phyloP scores from a whole-genome alignment of 495 filamentous ascomycete genomes.

The Penicillium lagena region DNA sequence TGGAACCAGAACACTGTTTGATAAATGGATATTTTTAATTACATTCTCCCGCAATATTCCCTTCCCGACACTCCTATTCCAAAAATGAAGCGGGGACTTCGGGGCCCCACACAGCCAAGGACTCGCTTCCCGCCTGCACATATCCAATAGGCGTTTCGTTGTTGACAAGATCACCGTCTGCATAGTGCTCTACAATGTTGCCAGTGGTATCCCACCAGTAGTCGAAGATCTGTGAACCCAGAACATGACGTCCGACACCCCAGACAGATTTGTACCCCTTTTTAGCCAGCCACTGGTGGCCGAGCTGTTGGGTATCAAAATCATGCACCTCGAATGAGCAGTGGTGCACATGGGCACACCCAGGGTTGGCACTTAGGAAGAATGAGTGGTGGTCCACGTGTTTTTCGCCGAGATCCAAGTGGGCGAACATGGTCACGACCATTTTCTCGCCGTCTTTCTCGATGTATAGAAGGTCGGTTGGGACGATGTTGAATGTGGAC shows the following conservation, averaged over 20 bases:
- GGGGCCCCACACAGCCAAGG: slow-evolving; percentile 14
- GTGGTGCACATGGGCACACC: slow-evolving; percentile 57
- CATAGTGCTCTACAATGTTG: slow-evolving; percentile 64
- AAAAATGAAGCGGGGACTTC: slow-evolving; percentile 9
- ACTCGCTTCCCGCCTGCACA: slow-evolving; percentile 7
- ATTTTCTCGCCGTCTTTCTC: neutral
- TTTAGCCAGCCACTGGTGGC: slow-evolving; percentile 60
- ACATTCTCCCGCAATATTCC: neutral
- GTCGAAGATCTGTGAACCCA: slow-evolving; percentile 72
- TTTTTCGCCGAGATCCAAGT: slow-evolving; percentile 53
- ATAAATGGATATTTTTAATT: too few species aligned
- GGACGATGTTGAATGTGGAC: slow-evolving; percentile 56
- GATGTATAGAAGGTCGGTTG: slow-evolving; percentile 22
- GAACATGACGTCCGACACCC: slow-evolving; percentile 67
- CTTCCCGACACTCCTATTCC: neutral
- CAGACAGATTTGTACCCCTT: slow-evolving; percentile 61
- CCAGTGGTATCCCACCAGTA: slow-evolving; percentile 62
- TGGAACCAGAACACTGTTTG: too few species aligned
- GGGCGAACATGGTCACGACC: slow-evolving; percentile 48
- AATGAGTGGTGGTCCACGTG: slow-evolving; percentile 65
- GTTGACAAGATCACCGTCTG: slow-evolving; percentile 62
- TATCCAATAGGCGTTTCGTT: slow-evolving; percentile 4
- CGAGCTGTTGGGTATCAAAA: slow-evolving; percentile 67
- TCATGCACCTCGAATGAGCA: slow-evolving; percentile 68
- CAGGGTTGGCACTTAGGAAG: slow-evolving; percentile 53